Evolutionary conservation across 2,329 filamentous ascomycete species (phyloP), one percentile per base, ranked within the genome.

Genomic region (Verticillium nubilum): DNA sequence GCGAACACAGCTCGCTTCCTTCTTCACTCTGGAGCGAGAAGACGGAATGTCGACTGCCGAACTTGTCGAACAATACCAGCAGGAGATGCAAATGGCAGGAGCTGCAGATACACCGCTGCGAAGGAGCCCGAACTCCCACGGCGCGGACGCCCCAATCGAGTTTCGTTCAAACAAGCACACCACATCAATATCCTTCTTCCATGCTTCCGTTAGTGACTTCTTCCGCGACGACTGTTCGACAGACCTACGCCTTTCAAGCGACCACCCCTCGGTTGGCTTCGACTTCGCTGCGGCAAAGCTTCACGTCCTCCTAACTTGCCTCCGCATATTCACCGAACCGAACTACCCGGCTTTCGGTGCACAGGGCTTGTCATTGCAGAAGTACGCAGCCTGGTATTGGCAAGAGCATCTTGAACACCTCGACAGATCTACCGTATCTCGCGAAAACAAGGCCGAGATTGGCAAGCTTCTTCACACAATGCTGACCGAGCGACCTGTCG

Each of bases 331-430:
- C n/a, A 72, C 69, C 3, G 67, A 76, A 25, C 59, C 62, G 1
- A 58, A 59, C 7, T 64, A 54, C 27, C 53, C 60, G 4, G 52
- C 42, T 1, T 59, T 60, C 7, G 63, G 64, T n/a, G 59, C 72
- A 1, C 58, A 64, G 52, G 62, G 62, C 7, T 29, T 62, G 13
- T 60, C 63, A 7, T 7, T 64, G 12, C 62, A 65, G 26, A 25
- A 75, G 52, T 78, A 78, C 35, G 74, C 76, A 0, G 75, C 75
- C 0, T 77, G 76, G 76, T 78, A 78, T 59, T 78, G 76, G 76
- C 76, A 76, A 56, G 75, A 78, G 35, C 76, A 78, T 62, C 58
- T 77, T 13, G 69, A 69, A 0, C 69, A 68, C 0, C 65, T 78
- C 15, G 70, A 76, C 42, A 69, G 69, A 1, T 54, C 61, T 0